Conservation (phyloP, 257 asterid species). For the Gynochthodes officinalis region DNA sequence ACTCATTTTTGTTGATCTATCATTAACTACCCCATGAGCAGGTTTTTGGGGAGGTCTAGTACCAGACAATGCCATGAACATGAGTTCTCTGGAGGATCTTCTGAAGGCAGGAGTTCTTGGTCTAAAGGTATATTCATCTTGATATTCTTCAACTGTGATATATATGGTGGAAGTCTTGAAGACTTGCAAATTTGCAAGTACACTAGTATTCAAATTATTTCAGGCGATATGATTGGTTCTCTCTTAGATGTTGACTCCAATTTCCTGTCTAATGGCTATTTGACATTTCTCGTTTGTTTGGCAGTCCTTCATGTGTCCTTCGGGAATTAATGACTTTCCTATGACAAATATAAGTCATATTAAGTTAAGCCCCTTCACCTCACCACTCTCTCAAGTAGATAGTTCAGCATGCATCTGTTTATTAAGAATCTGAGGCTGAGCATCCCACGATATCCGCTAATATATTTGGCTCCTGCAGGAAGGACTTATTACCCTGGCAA, state of each 20-base stretch:
- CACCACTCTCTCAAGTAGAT: background rate
- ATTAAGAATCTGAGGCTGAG: background rate
- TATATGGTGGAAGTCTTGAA: background rate
- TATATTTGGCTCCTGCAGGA: conserved; percentile 37
- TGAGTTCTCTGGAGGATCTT: conserved; percentile 70
- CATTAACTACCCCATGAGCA: conserved; percentile 26
- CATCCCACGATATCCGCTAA: background rate
- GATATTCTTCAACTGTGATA: background rate
- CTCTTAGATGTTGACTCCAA: background rate
- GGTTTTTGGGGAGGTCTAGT: conserved; percentile 99
- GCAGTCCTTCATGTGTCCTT: conserved; percentile 98
- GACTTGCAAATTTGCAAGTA: background rate
- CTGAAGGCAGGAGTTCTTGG: conserved; percentile 95
- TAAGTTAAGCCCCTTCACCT: conserved; percentile 46
- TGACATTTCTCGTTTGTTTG: conserved; percentile 10
- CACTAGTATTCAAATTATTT: background rate
- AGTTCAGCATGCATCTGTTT: background rate
- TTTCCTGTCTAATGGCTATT: conserved; percentile 2
- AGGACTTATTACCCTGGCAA: conserved; percentile 75
- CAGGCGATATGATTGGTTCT: background rate
- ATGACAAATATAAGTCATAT: conserved; percentile 87
- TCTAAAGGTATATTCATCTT: conserved; percentile 59
- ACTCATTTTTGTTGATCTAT: conserved; percentile 5
- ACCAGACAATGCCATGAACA: conserved; percentile 86
- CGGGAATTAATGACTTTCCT: conserved; percentile 95